These are phyloP conservation scores for Vigna hirtella DNA, from an alignment of 306 rosid species.

Conservation along the genomic window DNA sequence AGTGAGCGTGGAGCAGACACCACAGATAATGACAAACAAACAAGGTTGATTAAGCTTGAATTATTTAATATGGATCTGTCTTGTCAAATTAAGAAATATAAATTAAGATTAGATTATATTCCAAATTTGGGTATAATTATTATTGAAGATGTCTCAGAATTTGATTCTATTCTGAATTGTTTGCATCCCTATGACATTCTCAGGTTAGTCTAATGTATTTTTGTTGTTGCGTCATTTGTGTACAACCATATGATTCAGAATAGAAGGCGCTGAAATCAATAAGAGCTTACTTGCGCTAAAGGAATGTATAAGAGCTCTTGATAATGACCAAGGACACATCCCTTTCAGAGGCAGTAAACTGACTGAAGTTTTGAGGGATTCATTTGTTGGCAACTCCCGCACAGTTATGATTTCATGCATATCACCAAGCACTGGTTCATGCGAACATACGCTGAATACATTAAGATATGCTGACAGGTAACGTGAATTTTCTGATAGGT, in stretches of 20 bases:
- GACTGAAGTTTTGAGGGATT: constrained; percentile 98
- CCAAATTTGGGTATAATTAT: constrained; percentile 9
- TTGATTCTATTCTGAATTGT: background rate
- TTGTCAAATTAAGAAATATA: constrained; percentile 1
- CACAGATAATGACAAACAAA: constrained; percentile 96
- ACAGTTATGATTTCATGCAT: constrained; percentile 99
- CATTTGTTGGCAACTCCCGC: constrained; percentile 95
- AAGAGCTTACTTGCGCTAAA: constrained; percentile 98
- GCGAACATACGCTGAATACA: constrained; percentile 97
- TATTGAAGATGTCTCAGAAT: constrained; percentile 16
- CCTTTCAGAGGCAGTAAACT: constrained; percentile 99
- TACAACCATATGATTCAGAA: constrained; percentile 66
- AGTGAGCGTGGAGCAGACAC: constrained; percentile 99
- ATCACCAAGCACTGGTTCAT: constrained; percentile 97
- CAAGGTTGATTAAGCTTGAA: constrained; percentile 64
- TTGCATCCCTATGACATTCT: constrained; percentile 19
- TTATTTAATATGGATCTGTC: constrained; percentile 23
- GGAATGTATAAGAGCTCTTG: constrained; percentile 99
- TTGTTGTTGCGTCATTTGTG: constrained; percentile 32
- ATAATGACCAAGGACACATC: constrained; percentile 98
- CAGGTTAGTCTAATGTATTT: constrained; percentile 28
- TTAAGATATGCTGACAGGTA: constrained; percentile 99
- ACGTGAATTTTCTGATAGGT: constrained; percentile 29
- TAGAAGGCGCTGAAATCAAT: constrained; percentile 99
- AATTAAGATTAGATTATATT: background rate